Base-by-base conservation (phyloP, 108 stramenopile genomes). In the Cylindrotheca closterium region DNA sequence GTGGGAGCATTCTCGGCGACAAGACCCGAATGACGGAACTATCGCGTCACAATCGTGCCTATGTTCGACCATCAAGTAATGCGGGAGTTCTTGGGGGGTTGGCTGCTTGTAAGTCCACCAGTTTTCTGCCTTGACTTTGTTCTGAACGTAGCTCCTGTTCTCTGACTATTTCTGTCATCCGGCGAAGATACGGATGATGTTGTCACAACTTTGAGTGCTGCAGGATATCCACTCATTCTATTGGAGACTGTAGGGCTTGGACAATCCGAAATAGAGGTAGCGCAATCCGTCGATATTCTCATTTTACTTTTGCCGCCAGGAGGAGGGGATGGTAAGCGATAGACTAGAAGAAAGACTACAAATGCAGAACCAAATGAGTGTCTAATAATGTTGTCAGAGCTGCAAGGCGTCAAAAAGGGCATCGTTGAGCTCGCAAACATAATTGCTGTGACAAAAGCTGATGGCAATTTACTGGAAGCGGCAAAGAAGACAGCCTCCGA, bases 161-260 rank as follows among this genome's bases (percentile, higher is more conserved):
- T n/a, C n/a, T n/a, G n/a, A n/a, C n/a, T n/a, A n/a, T n/a, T n/a
- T n/a, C n/a, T n/a, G n/a, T n/a, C 15, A 88, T 10, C 15, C 15
- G 7, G 37, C 15, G 15, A 42, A 42, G 37, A 97, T 76, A 99
- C 97, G 10, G 77, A 93, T 56, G 97, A 98, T 63, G 96, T 96
- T 33, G 93, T 96, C 19, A 79, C 85, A 30, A 87, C 98, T 0
- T 96, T 96, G 66, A 82, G 93, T 47, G 77, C 82, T 15, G 97
- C 97, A 1, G 87, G 85, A 2, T 97, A 93, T 71, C 82, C 96
- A 32, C 58, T 94, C 8, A 82, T 97, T n/a, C 66, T 99, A 27
- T 85, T 99, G 8, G 99, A 99, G 73, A 96, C 95, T 15, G 99
- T 99, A 15, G 99, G 99, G 4, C 73, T 98, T 18, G 98, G 98